Evolutionary conservation across 768 basidiomycete species (phyloP).

Genomic region (Dictyophora rubrovolvata): DNA sequence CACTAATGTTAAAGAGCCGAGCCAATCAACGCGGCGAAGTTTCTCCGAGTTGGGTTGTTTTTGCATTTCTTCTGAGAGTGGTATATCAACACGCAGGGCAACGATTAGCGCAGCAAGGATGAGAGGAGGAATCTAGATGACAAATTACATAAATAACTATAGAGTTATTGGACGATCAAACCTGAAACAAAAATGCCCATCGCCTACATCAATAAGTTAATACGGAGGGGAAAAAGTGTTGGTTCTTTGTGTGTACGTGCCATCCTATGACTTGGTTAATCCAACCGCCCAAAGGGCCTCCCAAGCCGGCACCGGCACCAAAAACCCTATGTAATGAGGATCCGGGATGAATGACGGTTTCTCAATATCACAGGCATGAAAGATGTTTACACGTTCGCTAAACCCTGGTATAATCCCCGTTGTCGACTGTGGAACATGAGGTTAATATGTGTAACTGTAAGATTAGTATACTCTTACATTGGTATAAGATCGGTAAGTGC

Average conservation of each 20-base stretch:
- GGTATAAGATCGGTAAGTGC: conserved; percentile 85
- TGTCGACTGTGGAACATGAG: conserved; percentile 44
- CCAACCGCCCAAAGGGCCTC: conserved; percentile 77
- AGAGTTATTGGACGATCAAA: conserved; percentile 20
- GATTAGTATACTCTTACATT: conserved; percentile 39
- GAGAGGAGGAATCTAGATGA: conserved; percentile 61
- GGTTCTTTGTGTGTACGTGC: conserved; percentile 32
- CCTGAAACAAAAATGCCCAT: conserved; percentile 79
- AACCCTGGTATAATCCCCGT: conserved; percentile 84
- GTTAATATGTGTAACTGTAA: conserved; percentile 1
- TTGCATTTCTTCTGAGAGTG: conserved; percentile 56
- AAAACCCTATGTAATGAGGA: conserved; percentile 43
- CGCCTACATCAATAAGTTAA: conserved; percentile 43
- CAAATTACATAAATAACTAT: neutral
- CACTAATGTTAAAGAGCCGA: conserved; percentile 77
- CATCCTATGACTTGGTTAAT: conserved; percentile 80
- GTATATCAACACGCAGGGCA: conserved; percentile 66
- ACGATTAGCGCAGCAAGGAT: conserved; percentile 62
- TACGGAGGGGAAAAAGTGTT: neutral
- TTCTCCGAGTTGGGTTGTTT: conserved; percentile 51
- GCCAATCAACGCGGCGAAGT: conserved; percentile 70
- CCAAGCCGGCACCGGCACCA: conserved; percentile 73
- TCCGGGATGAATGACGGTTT: too few species aligned
- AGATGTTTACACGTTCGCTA: conserved; percentile 68
- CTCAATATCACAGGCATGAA: neutral